These are phyloP conservation scores for Xylaria cubensis DNA, from an alignment of 495 filamentous ascomycete genomes.

Conservation along the genomic window DNA sequence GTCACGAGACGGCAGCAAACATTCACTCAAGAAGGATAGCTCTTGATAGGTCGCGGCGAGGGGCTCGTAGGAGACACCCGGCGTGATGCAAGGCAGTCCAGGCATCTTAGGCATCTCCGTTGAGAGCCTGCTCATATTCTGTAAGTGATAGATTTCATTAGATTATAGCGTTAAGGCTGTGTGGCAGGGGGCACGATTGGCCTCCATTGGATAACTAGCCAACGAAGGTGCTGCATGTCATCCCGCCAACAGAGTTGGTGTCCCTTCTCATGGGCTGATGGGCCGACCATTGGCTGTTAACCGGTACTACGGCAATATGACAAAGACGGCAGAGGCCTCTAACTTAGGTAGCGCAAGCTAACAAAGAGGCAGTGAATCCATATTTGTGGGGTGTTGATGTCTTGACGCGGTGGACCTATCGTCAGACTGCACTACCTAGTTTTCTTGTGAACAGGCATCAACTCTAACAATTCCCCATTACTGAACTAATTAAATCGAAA, in stretches of 20 bases:
- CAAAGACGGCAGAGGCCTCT: constrained; percentile 11
- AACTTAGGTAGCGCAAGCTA: not conserved
- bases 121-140: not conserved
- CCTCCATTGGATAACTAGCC: not conserved
- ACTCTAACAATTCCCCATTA: not conserved
- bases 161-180: not conserved
- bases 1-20: not conserved
- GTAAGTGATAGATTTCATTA: not conserved
- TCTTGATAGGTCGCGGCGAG: not conserved
- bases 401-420: not conserved
- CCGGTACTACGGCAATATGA: not conserved
- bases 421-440: not conserved
- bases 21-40: not conserved
- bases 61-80: not conserved
- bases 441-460: not conserved
- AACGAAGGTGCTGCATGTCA: constrained; percentile 11
- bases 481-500: not conserved
- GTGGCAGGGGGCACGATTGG: constrained; percentile 3
- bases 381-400: constrained; percentile 1
- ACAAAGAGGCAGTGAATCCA: not conserved
- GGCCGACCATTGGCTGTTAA: not conserved
- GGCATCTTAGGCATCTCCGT: constrained; percentile 10
- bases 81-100: constrained; percentile 9
- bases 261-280: not conserved
- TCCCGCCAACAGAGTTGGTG: not conserved